Evolutionary conservation across 495 filamentous ascomycete species (phyloP).

Genomic region (Cercophora newfieldiana): DNA sequence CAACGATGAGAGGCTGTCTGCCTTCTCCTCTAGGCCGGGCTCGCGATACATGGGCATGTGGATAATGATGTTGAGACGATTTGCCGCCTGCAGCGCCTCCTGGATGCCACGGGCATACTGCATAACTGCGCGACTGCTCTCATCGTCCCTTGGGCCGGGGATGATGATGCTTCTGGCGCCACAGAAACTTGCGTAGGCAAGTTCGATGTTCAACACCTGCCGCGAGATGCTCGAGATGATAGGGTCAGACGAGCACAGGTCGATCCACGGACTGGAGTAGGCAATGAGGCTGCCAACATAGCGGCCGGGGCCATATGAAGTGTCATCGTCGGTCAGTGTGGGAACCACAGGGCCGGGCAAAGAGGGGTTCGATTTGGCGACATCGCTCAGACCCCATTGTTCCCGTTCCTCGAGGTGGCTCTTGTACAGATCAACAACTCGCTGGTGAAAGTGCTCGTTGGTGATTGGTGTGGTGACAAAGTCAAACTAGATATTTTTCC

Average conservation of each 20-base stretch:
- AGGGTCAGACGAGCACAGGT: conserved; percentile 80
- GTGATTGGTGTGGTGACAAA: conserved; percentile 90
- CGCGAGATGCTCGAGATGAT: conserved; percentile 78
- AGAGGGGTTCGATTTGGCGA: conserved; percentile 31
- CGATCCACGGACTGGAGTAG: conserved; percentile 83
- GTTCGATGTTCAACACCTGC: conserved; percentile 85
- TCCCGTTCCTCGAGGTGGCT: conserved; percentile 47
- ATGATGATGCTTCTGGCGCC: conserved; percentile 82
- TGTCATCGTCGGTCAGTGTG: conserved; percentile 71
- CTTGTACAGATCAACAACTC: conserved; percentile 67
- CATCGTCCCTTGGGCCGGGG: conserved; percentile 63
- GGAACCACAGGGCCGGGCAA: conserved; percentile 59
- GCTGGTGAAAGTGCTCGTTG: conserved; percentile 74
- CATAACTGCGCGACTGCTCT: conserved; percentile 44
- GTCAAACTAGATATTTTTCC: conserved; percentile 68
- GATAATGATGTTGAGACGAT: conserved; percentile 77
- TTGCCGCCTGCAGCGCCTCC: conserved; percentile 70
- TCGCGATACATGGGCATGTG: conserved; percentile 76
- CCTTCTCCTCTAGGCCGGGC: conserved; percentile 42
- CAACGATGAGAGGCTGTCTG: conserved; percentile 36
- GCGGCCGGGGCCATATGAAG: conserved; percentile 68
- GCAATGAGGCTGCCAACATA: conserved; percentile 70
- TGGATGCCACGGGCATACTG: conserved; percentile 86
- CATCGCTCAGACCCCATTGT: conserved; percentile 27
- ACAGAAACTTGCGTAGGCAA: conserved; percentile 93